A percentile compares a stretch with the other conserved stretches of the same genome.
These are phyloP conservation scores for Bruguiera hainesii DNA, from an alignment of 441 rosid genomes.

Conservation along the genomic window DNA sequence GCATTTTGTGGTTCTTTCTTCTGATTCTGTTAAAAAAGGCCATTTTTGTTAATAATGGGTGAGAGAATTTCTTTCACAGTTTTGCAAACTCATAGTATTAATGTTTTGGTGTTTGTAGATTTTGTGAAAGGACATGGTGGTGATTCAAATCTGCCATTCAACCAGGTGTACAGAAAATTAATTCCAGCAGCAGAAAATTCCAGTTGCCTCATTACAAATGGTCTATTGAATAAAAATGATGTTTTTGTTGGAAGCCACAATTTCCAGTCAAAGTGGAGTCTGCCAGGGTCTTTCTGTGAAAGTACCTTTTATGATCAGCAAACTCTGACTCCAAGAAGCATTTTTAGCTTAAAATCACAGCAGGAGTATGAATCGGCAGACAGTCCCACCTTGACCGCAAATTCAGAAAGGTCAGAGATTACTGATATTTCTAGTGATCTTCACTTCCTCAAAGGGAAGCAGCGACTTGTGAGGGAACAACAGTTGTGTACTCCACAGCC, in stretches of 20 bases:
- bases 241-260: not conserved
- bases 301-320: not conserved
- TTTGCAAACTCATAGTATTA: not conserved
- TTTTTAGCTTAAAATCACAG: not conserved
- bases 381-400: slow-evolving; percentile 15
- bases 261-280: not conserved
- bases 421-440: slow-evolving; percentile 59
- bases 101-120: not conserved
- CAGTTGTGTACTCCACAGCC: slow-evolving; percentile 45
- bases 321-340: not conserved
- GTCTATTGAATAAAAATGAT: not conserved
- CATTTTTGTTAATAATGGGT: not conserved
- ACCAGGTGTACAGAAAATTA: not conserved
- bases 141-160: slow-evolving; percentile 2
- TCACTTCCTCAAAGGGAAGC: slow-evolving; percentile 57
- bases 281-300: not conserved
- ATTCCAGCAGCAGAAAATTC: not conserved
- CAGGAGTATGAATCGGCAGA: slow-evolving; percentile 1
- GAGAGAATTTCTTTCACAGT: not conserved
- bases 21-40: not conserved
- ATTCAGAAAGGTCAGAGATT: slow-evolving; percentile 46
- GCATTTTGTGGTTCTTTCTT: too few species aligned
- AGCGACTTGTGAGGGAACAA: slow-evolving; percentile 42
- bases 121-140: not conserved
- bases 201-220: not conserved